A percentile compares a stretch with the other conserved stretches of the same genome.
phyloP scores from a whole-genome alignment of 192 early-diverging fungal species.

The Phycomyces blakesleeanus region DNA sequence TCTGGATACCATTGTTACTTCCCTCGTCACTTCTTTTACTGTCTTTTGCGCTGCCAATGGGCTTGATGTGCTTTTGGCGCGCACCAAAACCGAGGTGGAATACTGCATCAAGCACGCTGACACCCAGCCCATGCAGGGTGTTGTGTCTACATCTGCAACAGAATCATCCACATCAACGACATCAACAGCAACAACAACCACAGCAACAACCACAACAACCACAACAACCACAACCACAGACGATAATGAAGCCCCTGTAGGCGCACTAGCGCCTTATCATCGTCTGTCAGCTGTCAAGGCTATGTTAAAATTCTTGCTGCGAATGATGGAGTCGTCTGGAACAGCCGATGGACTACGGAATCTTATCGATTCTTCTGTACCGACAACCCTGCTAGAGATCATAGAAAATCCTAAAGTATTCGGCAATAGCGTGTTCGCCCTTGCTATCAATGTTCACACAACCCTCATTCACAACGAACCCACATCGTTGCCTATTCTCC shows the following conservation, averaged over 20 bases:
- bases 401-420: conserved; percentile 74
- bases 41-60: conserved; percentile 84
- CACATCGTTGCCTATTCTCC: conserved; percentile 88
- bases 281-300: conserved; percentile 76
- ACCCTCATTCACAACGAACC: conserved; percentile 99
- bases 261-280: conserved; percentile 56
- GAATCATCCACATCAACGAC: neutral
- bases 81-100: conserved; percentile 73
- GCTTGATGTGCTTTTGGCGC: conserved; percentile 66
- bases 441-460: conserved; percentile 89
- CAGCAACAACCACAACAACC: neutral
- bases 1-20: conserved; percentile 80
- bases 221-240: neutral
- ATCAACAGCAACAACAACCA: neutral
- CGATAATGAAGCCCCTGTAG: neutral
- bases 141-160: conserved; percentile 30
- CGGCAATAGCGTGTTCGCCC: conserved; percentile 79
- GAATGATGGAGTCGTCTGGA: conserved; percentile 93
- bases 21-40: conserved; percentile 69
- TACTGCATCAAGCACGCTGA: conserved; percentile 26
- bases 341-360: conserved; percentile 90
- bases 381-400: conserved; percentile 66
- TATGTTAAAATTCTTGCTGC: conserved; percentile 86
- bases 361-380: conserved; percentile 85
- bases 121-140: conserved; percentile 35